phyloP scores from a whole-genome alignment of 2,329 filamentous ascomycete species.

The Xylariaceae sp. region DNA sequence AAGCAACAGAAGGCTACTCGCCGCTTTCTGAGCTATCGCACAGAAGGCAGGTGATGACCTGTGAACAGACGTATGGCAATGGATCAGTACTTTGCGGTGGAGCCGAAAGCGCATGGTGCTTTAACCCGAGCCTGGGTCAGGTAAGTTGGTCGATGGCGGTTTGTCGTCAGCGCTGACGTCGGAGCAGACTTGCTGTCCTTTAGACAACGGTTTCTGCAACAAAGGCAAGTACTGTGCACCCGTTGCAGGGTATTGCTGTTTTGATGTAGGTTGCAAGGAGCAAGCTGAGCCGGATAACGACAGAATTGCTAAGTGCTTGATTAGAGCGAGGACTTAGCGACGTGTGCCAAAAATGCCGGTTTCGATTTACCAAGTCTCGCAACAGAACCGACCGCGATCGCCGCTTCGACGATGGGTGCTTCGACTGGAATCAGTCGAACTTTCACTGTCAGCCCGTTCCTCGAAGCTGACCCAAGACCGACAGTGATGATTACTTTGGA shows the following conservation, averaged over 20 bases:
- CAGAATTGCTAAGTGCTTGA: constrained; percentile 22
- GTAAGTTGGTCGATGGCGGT: constrained; percentile 31
- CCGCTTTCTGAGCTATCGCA: constrained; percentile 22
- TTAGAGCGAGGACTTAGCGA: constrained; percentile 43
- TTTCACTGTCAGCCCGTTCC: constrained; percentile 33
- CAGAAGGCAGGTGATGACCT: constrained; percentile 38
- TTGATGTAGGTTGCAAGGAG: constrained; percentile 39
- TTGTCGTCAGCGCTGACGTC: constrained; percentile 15
- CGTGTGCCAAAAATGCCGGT: constrained; percentile 44
- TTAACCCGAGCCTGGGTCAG: constrained; percentile 43
- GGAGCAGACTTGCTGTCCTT: constrained; percentile 44
- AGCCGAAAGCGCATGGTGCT: constrained; percentile 42
- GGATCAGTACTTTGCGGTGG: constrained; percentile 42
- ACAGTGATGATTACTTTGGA: constrained; percentile 8
- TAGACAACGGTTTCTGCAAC: constrained; percentile 45
- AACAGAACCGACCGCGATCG: constrained; percentile 16
- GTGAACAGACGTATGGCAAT: constrained; percentile 43
- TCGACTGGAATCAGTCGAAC: constrained; percentile 23
- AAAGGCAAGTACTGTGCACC: constrained; percentile 46
- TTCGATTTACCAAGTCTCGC: constrained; percentile 38
- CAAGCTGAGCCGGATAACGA: neutral
- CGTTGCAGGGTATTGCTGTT: constrained; percentile 46
- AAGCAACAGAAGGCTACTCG: constrained; percentile 32
- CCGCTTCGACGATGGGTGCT: constrained; percentile 3
- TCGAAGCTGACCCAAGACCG: constrained; percentile 19